Conservation (phyloP, 2,329 filamentous ascomycete genomes). For the Helicocarpus griseus region DNA sequence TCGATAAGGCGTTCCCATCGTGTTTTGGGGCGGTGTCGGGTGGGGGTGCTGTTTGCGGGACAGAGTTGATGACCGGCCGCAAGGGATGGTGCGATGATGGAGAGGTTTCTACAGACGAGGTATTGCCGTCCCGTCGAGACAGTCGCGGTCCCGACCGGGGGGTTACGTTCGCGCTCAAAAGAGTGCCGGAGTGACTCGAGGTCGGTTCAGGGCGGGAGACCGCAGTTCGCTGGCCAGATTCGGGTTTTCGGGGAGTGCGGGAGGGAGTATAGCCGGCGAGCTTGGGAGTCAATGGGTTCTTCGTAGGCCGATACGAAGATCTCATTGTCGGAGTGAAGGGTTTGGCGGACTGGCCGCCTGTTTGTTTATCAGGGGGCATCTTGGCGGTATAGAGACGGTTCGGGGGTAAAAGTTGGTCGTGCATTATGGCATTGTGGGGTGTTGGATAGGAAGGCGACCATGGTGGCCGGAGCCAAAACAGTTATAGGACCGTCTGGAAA, state of each 20-base stretch:
- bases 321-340: slow-evolving; percentile 61
- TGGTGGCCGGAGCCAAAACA: slow-evolving; percentile 23
- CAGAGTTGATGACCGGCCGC: slow-evolving; percentile 12
- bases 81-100: slow-evolving; percentile 19
- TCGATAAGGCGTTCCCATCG: slow-evolving; percentile 20
- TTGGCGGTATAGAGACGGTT: slow-evolving; percentile 19
- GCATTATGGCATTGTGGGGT: slow-evolving; percentile 39
- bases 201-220: slow-evolving; percentile 40
- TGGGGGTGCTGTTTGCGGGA: background rate
- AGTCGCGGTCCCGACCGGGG: slow-evolving; percentile 68
- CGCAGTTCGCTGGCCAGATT: slow-evolving; percentile 22
- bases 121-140: slow-evolving; percentile 59
- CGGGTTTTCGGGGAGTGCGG: slow-evolving; percentile 24
- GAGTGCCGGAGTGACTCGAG: slow-evolving; percentile 44
- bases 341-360: slow-evolving; percentile 41
- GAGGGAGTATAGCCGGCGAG: slow-evolving; percentile 33
- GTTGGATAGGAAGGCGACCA: slow-evolving; percentile 21
- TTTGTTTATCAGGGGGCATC: slow-evolving; percentile 45
- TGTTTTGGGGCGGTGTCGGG: slow-evolving; percentile 21
- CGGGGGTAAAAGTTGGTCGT: slow-evolving; percentile 26
- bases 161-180: slow-evolving; percentile 61
- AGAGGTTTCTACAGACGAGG: slow-evolving; percentile 52
- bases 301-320: slow-evolving; percentile 47
- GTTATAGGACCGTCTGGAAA: background rate
- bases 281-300: slow-evolving; percentile 51